phyloP scores from a whole-genome alignment of 345 rosid genomes.

The Camelina laxa region DNA sequence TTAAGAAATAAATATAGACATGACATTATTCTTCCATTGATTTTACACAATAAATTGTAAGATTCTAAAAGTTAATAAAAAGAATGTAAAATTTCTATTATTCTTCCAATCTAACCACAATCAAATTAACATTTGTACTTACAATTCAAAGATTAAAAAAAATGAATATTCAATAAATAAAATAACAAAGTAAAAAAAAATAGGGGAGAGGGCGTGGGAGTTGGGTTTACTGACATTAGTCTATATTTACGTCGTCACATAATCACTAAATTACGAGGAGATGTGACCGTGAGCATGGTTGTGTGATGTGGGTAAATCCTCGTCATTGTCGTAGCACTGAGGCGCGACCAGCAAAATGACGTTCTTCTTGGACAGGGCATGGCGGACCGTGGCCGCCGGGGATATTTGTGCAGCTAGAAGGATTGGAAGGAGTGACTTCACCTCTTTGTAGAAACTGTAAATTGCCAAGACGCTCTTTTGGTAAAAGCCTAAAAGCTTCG shows the following conservation, averaged over 20 bases:
- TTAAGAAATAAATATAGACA: too few species aligned
- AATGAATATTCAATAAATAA: background rate
- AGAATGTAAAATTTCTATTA: too few species aligned
- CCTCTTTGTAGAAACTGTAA: slow-evolving; percentile 60
- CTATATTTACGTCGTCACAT: too few species aligned
- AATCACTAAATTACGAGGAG: background rate
- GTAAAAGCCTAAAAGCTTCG: slow-evolving; percentile 32
- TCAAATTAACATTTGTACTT: background rate
- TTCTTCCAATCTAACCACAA: background rate
- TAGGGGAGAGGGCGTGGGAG: background rate
- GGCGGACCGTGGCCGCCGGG: slow-evolving; percentile 51
- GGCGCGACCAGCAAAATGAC: slow-evolving; percentile 45
- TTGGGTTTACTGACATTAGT: background rate
- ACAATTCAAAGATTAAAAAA: background rate
- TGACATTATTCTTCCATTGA: background rate
- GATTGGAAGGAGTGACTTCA: slow-evolving; percentile 45
- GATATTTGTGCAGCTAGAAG: slow-evolving; percentile 66
- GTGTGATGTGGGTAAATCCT: slow-evolving; percentile 39
- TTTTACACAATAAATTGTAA: background rate
- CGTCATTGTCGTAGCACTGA: slow-evolving; percentile 16
- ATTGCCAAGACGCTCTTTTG: slow-evolving; percentile 27
- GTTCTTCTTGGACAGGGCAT: slow-evolving; percentile 51
- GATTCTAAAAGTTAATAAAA: too few species aligned
- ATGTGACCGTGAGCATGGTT: slow-evolving; percentile 43
- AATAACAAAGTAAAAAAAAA: background rate